These are phyloP conservation scores for Hansenula sp. DNA, from an alignment of 1,139 yeast genomes.

Conservation along the genomic window DNA sequence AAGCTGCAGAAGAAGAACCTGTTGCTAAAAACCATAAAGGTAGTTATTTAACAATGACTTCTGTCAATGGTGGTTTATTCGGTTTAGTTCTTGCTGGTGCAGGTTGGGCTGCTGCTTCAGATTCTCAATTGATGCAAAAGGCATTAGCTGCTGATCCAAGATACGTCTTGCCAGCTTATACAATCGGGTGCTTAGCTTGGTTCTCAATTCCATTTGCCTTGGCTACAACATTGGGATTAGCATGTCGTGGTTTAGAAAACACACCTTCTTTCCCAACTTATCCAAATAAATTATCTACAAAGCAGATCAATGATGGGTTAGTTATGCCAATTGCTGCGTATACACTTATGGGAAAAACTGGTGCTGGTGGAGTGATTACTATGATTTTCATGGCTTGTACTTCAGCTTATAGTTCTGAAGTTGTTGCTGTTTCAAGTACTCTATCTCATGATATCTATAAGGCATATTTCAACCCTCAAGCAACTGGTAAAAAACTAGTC, in stretches of 20 bases:
- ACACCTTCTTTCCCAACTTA: constrained; percentile 29
- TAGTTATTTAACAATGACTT: constrained; percentile 19
- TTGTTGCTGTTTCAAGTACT: constrained; percentile 32
- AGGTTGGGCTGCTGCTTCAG: constrained; percentile 2
- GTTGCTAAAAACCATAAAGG: constrained; percentile 31
- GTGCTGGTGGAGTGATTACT: constrained; percentile 29
- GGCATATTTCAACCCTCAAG: constrained; percentile 29
- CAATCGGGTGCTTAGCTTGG: constrained; percentile 36
- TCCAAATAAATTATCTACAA: constrained; percentile 16
- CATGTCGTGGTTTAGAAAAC: constrained; percentile 28
- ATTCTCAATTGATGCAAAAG: constrained; percentile 22
- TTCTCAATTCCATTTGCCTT: constrained; percentile 33
- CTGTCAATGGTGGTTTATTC: background rate
- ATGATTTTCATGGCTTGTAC: constrained; percentile 35
- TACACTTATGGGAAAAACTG: constrained; percentile 29
- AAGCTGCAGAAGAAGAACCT: constrained; percentile 24
- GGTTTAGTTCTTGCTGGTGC: constrained; percentile 1
- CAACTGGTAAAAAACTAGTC: constrained; percentile 29
- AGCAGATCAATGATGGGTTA: constrained; percentile 19
- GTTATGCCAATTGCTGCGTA: constrained; percentile 25
- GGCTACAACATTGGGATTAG: constrained; percentile 32
- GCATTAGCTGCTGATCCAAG: constrained; percentile 35
- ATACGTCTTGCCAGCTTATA: constrained; percentile 30
- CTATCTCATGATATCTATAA: constrained; percentile 31
- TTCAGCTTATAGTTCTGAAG: constrained; percentile 32